A percentile compares a stretch with the other conserved stretches of the same genome.
These are phyloP conservation scores for Triticum urartu DNA, from an alignment of 176 grass and related monocot genomes.

Conservation along the genomic window DNA sequence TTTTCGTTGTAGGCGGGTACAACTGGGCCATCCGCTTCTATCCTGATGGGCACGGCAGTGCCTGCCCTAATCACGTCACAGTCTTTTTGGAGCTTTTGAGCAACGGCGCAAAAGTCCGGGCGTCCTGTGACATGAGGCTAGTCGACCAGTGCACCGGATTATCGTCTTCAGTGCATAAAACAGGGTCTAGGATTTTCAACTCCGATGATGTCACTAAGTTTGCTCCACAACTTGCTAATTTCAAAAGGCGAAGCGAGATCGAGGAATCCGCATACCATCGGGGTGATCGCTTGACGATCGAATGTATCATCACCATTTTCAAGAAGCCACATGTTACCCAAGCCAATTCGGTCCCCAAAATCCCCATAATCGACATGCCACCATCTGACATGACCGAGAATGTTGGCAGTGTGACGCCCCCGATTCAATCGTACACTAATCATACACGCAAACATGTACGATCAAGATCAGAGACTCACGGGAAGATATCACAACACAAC, in stretches of 20 bases:
- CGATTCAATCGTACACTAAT: no score
- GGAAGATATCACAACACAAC: no score
- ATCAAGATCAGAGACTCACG: no score
- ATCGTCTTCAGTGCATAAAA: background rate
- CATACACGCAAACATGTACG: no score
- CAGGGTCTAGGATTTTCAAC: background rate
- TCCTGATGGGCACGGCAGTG: no score
- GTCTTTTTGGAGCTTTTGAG: background rate
- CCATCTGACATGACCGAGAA: background rate
- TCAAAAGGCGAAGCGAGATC: background rate
- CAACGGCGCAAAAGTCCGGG: background rate
- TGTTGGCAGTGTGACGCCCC: no score
- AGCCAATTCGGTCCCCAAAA: background rate
- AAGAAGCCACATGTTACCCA: background rate
- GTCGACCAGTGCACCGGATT: background rate
- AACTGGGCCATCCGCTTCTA: no score
- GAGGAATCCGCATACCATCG: background rate
- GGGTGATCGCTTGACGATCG: background rate
- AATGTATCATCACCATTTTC: background rate
- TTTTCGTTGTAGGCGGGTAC: background rate
- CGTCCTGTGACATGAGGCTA: background rate
- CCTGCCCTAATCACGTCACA: background rate
- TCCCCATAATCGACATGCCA: background rate
- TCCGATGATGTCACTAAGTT: background rate
- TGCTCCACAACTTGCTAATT: fast-evolving